phyloP scores from a whole-genome alignment of 208 protist species.

The Trypanosoma lewisi region DNA sequence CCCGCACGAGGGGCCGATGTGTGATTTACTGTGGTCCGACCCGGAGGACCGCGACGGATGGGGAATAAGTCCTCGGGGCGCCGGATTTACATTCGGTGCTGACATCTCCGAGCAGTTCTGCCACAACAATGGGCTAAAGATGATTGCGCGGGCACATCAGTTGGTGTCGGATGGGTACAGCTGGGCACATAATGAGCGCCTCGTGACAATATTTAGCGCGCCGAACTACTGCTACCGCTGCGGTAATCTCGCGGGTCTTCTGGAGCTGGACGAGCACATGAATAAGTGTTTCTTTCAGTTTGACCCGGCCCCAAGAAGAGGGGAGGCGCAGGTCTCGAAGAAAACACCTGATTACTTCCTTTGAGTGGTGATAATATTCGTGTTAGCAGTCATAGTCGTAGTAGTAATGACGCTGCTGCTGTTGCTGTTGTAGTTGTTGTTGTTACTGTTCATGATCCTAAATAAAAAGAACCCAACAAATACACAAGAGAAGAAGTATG shows the following conservation, averaged over 20 bases:
- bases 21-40: constrained; percentile 99
- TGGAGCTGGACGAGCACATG: constrained; percentile 99
- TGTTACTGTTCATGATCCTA: background rate
- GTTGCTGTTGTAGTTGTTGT: background rate
- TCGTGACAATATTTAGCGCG: constrained; percentile 99
- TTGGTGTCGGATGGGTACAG: constrained; percentile 98
- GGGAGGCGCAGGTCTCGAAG: constrained; percentile 97
- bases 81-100: constrained; percentile 98
- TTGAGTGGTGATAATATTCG: constrained; percentile 34
- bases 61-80: constrained; percentile 97
- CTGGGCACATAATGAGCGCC: constrained; percentile 96
- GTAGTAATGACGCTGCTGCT: too few relatives aligned
- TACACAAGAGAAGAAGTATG: too few relatives aligned
- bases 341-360: constrained; percentile 99
- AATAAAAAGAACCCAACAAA: too few relatives aligned
- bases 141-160: constrained; percentile 96
- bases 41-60: constrained; percentile 96
- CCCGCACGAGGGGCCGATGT: constrained; percentile 99
- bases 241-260: constrained; percentile 95
- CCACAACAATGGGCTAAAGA: constrained; percentile 97
- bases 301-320: constrained; percentile 97
- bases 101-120: constrained; percentile 98
- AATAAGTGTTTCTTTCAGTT: constrained; percentile 99
- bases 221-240: constrained; percentile 99
- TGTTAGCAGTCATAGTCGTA: too few relatives aligned